These are phyloP conservation scores for Mycoemilia scoparia DNA, from an alignment of 192 early-diverging fungal species.

Conservation along the genomic window DNA sequence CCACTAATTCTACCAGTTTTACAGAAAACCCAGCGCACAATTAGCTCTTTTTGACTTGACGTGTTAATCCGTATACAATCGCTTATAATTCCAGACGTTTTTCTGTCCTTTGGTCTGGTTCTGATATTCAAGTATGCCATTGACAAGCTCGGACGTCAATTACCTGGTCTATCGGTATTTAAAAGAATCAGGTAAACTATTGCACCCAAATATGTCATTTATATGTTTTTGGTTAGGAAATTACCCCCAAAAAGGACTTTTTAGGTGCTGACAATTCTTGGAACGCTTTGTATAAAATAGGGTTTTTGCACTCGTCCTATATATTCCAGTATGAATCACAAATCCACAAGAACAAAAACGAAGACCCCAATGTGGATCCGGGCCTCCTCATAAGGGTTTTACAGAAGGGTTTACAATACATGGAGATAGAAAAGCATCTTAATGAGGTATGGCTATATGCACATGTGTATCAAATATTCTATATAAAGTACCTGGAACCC, in stretches of 20 bases:
- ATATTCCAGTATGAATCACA: slow-evolving; percentile 73
- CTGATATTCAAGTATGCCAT: slow-evolving; percentile 37
- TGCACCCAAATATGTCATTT: too few species aligned
- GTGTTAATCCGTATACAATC: too few species aligned
- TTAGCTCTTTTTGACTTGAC: too few species aligned
- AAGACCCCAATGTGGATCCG: slow-evolving; percentile 42
- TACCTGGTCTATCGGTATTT: slow-evolving; percentile 76
- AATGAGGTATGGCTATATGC: slow-evolving; percentile 60
- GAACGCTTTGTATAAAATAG: too few species aligned
- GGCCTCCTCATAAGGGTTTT: slow-evolving; percentile 70
- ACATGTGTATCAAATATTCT: not conserved
- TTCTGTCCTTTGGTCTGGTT: too few species aligned
- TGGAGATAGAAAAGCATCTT: slow-evolving; percentile 75
- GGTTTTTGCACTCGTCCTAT: slow-evolving; percentile 72
- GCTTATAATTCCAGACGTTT: too few species aligned
- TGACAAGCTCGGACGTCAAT: slow-evolving; percentile 75
- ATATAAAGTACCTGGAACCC: not conserved
- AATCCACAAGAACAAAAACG: slow-evolving; percentile 39
- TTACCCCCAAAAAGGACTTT: too few species aligned
- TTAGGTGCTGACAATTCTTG: too few species aligned
- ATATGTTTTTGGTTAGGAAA: too few species aligned
- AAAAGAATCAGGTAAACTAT: slow-evolving; percentile 72
- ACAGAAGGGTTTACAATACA: slow-evolving; percentile 83
- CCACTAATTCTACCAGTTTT: too few species aligned
- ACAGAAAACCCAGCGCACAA: too few species aligned